Base-by-base conservation (phyloP, 768 basidiomycete genomes). In the Imleria badia region DNA sequence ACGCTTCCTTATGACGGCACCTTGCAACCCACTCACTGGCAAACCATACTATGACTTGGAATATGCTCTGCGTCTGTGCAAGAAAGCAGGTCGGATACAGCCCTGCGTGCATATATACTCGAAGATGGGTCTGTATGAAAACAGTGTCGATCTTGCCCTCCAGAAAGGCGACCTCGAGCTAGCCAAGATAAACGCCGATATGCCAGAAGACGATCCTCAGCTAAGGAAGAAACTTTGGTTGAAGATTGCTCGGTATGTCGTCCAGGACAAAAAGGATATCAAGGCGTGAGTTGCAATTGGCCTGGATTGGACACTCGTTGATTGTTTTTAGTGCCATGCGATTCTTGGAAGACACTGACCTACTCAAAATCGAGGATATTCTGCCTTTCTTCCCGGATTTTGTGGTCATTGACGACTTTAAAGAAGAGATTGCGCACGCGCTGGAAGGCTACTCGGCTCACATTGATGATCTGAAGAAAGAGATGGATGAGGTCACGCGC, bases 331-430 rank as follows among this genome's bases (percentile, higher is more conserved):
- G 96, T 49, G 97, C 97, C 19, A 98, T 98, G 93, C 84, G 83
- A 20, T 98, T 99, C 77, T 78, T 98, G 62, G 94, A 98, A 68
- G 87, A 92, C 59, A 96, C 97, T 0, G 87, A 92, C 62, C 75
- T 98, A 34, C 83, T 99, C 67, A 98, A 98, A 73, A 96, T 99
- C 60, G 97, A 99, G 68, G 97, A 99, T 66, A 97, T 99, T 57
- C 76, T 99, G 17, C 97, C 97, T 6, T 99, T 98, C 85, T 98
- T 99, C 85, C 96, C 97, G 3, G 96, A 98, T 73, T 99, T 99
- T 67, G 94, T 96, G 13, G 91, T 98, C 55, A 98, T 99, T 60
- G 97, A 98, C 68, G 97, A 98, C 68, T 98, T 99, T 81, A 99
- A 99, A 71, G 91, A 96, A 63, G 96, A 98, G 73, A 98, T 98